A percentile compares a stretch with the other conserved stretches of the same genome.
phyloP scores from a whole-genome alignment of 768 basidiomycete genomes.

The Asterophora lycoperdoides region DNA sequence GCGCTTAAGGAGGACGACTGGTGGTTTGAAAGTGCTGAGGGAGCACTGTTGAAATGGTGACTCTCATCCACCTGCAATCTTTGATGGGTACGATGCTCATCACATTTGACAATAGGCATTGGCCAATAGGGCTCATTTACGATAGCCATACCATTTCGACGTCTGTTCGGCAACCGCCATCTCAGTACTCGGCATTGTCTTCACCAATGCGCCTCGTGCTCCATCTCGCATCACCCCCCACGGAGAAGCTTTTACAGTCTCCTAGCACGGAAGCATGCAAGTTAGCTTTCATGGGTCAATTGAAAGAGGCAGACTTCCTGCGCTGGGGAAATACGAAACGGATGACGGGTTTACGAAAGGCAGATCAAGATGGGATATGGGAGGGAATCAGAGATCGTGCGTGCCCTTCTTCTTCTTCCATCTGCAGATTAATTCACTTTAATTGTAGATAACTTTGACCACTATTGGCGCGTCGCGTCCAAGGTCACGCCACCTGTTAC shows the following conservation, averaged over 20 bases:
- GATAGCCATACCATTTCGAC: slow-evolving; percentile 73
- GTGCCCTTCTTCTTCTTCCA: slow-evolving; percentile 27
- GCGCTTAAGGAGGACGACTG: slow-evolving; percentile 83
- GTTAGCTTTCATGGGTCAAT: slow-evolving; percentile 90
- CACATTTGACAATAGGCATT: slow-evolving; percentile 66
- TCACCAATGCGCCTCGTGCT: slow-evolving; percentile 75
- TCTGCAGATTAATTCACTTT: slow-evolving; percentile 1
- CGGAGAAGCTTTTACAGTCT: slow-evolving; percentile 77
- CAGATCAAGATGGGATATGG: slow-evolving; percentile 96
- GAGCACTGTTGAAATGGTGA: slow-evolving; percentile 82
- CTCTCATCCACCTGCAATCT: slow-evolving; percentile 21
- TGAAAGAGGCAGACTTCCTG: slow-evolving; percentile 96
- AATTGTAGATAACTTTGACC: slow-evolving; percentile 85
- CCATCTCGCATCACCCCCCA: slow-evolving; percentile 84
- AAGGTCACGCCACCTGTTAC: slow-evolving; percentile 85
- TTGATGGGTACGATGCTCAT: slow-evolving; percentile 7
- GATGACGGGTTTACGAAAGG: slow-evolving; percentile 85
- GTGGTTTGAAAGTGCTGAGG: slow-evolving; percentile 95
- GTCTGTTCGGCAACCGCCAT: slow-evolving; percentile 47
- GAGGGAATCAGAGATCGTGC: slow-evolving; percentile 92
- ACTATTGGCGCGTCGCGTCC: slow-evolving; percentile 91
- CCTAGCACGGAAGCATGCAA: slow-evolving; percentile 85
- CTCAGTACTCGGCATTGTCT: slow-evolving; percentile 35
- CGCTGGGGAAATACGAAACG: slow-evolving; percentile 95
- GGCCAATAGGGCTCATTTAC: slow-evolving; percentile 94